phyloP scores from a whole-genome alignment of 257 asterid species.

The Mentha longifolia region DNA sequence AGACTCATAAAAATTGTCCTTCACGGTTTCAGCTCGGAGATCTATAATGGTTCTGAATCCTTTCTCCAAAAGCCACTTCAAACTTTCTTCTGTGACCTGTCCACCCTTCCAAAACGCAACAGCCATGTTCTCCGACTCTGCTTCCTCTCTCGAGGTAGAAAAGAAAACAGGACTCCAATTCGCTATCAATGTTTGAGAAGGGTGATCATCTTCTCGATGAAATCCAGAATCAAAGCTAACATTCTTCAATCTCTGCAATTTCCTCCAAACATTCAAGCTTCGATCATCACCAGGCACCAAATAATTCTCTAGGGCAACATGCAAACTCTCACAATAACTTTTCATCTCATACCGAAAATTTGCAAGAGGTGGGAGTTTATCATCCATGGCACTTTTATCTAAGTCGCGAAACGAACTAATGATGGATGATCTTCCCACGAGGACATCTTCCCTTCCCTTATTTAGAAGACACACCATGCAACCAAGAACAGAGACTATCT shows the following conservation, averaged over 20 bases:
- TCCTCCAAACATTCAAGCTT: conserved; percentile 82
- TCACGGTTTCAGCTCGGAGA: conserved; percentile 87
- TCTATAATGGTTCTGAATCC: conserved; percentile 87
- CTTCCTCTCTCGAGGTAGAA: conserved; percentile 54
- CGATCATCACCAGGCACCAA: conserved; percentile 77
- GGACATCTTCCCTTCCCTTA: conserved; percentile 92
- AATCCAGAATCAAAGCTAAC: conserved; percentile 90
- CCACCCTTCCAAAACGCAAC: conserved; percentile 93
- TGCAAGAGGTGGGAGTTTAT: conserved; percentile 84
- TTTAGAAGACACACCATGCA: conserved; percentile 94
- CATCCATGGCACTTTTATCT: conserved; percentile 59
- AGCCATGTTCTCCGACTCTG: conserved; percentile 44
- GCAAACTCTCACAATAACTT: conserved; percentile 94
- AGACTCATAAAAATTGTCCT: conserved; percentile 74
- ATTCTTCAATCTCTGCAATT: conserved; percentile 79
- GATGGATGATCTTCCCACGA: conserved; percentile 73
- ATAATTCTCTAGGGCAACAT: conserved; percentile 79
- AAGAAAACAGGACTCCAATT: conserved; percentile 82
- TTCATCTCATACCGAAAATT: conserved; percentile 94
- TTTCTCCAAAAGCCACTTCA: conserved; percentile 75
- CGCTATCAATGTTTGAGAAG: conserved; percentile 79
- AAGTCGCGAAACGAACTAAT: conserved; percentile 61
- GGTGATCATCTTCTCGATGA: conserved; percentile 70
- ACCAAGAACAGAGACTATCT: conserved; percentile 92
- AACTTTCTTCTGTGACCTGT: conserved; percentile 93